Conservation (phyloP, 148 eudicot genomes). For the Spergularia marina region DNA sequence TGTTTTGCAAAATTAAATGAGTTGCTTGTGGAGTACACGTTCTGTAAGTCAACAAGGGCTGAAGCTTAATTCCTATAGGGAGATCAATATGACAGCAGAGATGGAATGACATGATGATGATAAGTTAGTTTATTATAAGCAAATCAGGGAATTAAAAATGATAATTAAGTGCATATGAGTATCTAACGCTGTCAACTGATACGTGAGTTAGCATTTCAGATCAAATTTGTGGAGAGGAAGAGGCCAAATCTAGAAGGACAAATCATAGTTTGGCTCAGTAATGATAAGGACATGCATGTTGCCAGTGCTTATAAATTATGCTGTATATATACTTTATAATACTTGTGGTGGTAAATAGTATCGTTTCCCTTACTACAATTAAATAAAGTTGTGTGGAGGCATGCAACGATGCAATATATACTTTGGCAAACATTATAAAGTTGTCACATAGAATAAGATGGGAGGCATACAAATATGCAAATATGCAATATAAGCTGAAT, state of each 20-base stretch:
- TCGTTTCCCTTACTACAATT: background rate
- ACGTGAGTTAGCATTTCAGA: constrained; percentile 39
- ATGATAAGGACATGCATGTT: background rate
- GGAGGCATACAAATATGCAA: no score
- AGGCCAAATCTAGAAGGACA: background rate
- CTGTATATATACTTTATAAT: background rate
- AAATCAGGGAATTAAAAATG: no score
- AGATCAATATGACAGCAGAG: no score
- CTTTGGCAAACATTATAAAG: background rate
- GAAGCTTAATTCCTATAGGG: no score
- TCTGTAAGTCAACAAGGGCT: no score
- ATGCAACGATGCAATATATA: background rate
- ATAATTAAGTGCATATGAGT: no score
- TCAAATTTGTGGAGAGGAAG: constrained; percentile 21
- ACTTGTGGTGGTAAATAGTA: background rate
- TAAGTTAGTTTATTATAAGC: no score
- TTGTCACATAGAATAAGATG: background rate
- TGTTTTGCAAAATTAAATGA: no score
- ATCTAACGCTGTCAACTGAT: constrained; percentile 16
- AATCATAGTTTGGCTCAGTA: constrained; percentile 7
- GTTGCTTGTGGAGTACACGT: no score
- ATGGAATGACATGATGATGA: no score
- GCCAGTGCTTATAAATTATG: background rate
- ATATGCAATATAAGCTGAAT: no score
- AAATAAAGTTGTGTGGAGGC: background rate